Evolutionary conservation across 257 asterid species (phyloP), one percentile per base, ranked within the genome.

Genomic region (Haberlea rhodopensis): DNA sequence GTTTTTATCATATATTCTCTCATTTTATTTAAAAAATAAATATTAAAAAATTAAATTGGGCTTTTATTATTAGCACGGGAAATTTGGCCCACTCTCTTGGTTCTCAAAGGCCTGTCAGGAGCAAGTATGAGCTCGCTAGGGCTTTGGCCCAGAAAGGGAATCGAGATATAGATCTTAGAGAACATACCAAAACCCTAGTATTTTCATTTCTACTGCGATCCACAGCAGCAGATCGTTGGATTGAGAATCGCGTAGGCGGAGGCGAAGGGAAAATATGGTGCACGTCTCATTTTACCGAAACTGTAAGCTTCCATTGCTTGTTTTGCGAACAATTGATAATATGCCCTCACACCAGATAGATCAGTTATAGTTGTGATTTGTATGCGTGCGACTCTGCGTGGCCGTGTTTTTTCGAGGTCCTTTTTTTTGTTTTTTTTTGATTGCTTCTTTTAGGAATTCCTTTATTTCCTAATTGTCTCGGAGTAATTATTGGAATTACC

Each of bases 221-320:
- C 8, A 16, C 56, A 9, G 24, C 23, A 8, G 54, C 26, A 29
- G 66, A 22, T 57, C 54, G 60, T 46, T 43, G 71, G 24, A 21
- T 66, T 67, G 61, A 48, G 19, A n/a, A 27, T 63, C 48, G 67
- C 60, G 55, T 25, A 64, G 75, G 46, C 51, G 51, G n/a, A 4
- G 51, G 62, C 32, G 59, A 43, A 40, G 40, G 52, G 8, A 40
- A 24, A 65, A 5, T 1, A 78, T 78, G 78, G 80, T 78, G 71
- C 77, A 75, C 78, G 83, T 78, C 34, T 18, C 57, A 1, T 78
- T 78, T 56, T 78, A 78, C 40, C 76, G 83, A 34, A 78, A 78
- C 69, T 78, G 83, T 78, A 75, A 67, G 78, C 15, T 49, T 64
- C 62, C 3, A 13, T 4, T 3, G 6, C 27, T 51, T 23, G 6